Percentiles rank a stretch among this genome's conserved stretches.
These are phyloP conservation scores for Sarocladium kiliense DNA, from an alignment of 2,329 filamentous ascomycete species.

Conservation along the genomic window DNA sequence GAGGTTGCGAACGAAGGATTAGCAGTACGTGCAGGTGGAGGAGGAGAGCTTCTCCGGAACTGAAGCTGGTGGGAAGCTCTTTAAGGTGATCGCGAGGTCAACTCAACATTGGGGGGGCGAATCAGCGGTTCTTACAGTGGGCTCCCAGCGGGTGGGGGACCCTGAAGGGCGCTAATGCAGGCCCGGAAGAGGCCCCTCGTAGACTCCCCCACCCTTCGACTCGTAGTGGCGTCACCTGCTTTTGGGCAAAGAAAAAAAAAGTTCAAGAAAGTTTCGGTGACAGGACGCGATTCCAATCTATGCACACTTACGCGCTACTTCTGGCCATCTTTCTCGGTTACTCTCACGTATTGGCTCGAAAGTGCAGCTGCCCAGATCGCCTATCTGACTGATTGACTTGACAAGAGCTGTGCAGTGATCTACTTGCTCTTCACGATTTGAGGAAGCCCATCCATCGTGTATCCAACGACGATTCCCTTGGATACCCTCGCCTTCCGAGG, in stretches of 20 bases:
- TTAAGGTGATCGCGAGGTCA: background rate
- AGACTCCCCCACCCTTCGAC: background rate
- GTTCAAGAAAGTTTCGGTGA: background rate
- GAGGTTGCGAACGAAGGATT: too few relatives aligned
- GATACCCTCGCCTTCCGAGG: background rate
- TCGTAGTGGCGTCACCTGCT: conserved; percentile 6
- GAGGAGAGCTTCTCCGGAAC: background rate
- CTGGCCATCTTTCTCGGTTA: background rate
- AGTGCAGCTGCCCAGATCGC: too few relatives aligned
- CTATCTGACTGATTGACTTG: too few relatives aligned
- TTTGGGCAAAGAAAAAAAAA: conserved; percentile 5
- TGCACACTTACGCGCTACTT: background rate
- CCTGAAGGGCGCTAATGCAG: conserved; percentile 6
- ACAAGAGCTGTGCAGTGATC: too few relatives aligned
- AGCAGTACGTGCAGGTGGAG: background rate
- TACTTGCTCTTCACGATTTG: too few relatives aligned
- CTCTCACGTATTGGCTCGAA: background rate
- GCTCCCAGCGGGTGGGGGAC: background rate
- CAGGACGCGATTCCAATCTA: background rate
- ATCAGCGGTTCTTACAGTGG: background rate
- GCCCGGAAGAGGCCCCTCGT: background rate
- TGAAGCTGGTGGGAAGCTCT: background rate
- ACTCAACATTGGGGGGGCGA: background rate
- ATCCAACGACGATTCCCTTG: background rate
- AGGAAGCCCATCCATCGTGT: too few relatives aligned